Percentiles rank a stretch among this genome's conserved stretches.
phyloP scores from a whole-genome alignment of 768 basidiomycete genomes.

The Hygrocybe coccinea region DNA sequence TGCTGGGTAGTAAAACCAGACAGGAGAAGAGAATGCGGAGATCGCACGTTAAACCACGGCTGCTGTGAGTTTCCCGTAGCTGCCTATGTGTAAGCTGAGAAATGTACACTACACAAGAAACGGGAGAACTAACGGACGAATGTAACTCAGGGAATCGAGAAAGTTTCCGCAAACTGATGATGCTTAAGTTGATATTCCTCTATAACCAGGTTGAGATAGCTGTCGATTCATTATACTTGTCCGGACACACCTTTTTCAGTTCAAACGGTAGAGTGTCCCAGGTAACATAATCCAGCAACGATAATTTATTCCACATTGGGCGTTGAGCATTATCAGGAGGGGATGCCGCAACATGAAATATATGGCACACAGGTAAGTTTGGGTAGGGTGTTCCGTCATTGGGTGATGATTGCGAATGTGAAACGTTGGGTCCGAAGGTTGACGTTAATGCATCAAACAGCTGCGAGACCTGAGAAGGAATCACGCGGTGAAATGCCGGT shows the following conservation, averaged over 20 bases:
- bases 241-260: slow-evolving; percentile 50
- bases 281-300: slow-evolving; percentile 44
- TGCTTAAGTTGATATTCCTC: slow-evolving; percentile 57
- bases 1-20: slow-evolving; percentile 42
- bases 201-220: slow-evolving; percentile 19
- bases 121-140: slow-evolving; percentile 34
- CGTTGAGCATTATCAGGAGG: slow-evolving; percentile 50
- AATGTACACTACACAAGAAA: not conserved
- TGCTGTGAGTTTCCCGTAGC: slow-evolving; percentile 32
- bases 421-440: not conserved
- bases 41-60: slow-evolving; percentile 55
- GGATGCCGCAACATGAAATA: slow-evolving; percentile 59
- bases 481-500: not conserved
- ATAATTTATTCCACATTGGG: slow-evolving; percentile 51
- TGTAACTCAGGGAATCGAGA: slow-evolving; percentile 50
- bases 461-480: slow-evolving; percentile 17
- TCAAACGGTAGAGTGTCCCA: slow-evolving; percentile 62
- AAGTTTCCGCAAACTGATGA: slow-evolving; percentile 43
- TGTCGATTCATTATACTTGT: not conserved
- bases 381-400: slow-evolving; percentile 17
- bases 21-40: slow-evolving; percentile 44
- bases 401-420: not conserved
- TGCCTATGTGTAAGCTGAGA: slow-evolving; percentile 25
- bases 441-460: slow-evolving; percentile 40
- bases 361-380: slow-evolving; percentile 33